Conservation (phyloP, 2,329 filamentous ascomycete genomes). For the Pseudogymnoascus sp. region DNA sequence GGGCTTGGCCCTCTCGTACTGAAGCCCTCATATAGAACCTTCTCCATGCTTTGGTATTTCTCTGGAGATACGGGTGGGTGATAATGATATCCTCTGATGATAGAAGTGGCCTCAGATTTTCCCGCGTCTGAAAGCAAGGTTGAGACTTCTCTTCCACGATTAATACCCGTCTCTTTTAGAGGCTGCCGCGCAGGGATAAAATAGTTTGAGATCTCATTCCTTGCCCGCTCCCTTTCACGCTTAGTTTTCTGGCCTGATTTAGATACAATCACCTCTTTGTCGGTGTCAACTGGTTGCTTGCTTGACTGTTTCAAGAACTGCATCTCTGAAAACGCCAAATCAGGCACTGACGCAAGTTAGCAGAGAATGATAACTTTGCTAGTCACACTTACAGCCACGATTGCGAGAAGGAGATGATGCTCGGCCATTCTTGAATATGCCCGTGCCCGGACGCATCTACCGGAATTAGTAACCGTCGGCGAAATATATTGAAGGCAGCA, state of each 20-base stretch:
- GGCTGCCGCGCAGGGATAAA: neutral
- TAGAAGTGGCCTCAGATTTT: neutral
- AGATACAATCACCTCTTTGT: constrained; percentile 14
- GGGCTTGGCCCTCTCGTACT: neutral
- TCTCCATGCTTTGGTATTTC: neutral
- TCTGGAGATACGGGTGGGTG: neutral
- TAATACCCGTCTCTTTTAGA: neutral
- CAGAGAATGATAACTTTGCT: neutral
- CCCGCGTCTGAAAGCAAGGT: neutral
- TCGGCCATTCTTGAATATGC: constrained; percentile 40
- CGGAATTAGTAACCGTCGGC: neutral
- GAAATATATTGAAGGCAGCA: constrained; percentile 15
- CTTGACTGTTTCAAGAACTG: constrained; percentile 33
- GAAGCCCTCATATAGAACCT: neutral
- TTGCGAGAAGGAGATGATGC: constrained; percentile 29
- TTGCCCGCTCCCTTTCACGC: neutral
- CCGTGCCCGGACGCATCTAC: constrained; percentile 35
- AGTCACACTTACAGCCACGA: constrained; percentile 31
- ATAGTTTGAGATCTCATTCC: constrained; percentile 9
- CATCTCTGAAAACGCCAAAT: constrained; percentile 47
- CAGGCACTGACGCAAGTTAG: constrained; percentile 36
- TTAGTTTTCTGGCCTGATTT: constrained; percentile 1
- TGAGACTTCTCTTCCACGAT: neutral
- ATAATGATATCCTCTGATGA: neutral
- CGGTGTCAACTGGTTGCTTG: constrained; percentile 16